Base-by-base conservation (phyloP, 2,329 filamentous ascomycete genomes). In the Neocatenulostroma microsporum region DNA sequence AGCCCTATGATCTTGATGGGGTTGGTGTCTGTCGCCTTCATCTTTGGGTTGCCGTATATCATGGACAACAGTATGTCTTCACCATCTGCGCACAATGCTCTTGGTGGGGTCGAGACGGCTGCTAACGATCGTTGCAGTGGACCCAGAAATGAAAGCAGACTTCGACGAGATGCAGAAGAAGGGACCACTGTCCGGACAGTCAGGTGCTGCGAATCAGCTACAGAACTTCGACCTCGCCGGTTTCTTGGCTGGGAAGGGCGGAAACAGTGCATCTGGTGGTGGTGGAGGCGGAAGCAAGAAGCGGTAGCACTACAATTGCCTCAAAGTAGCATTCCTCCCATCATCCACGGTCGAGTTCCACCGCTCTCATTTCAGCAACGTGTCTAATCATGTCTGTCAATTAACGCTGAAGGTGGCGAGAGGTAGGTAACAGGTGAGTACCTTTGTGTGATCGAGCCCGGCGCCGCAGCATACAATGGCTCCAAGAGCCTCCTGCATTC, bases 1-100 rank as follows among this genome's bases (percentile, higher is more conserved):
- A 94, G 85, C 58, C 91, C 91, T 3, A 96, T 96, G 87, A 95
- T 96, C 46, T 73, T 98, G 42, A 82, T 98, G 69, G 87, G 82
- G 4, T 64, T 94, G 21, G 78, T 91, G 25, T 86, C 81, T 44
- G 77, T 95, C 68, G 80, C 68, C 4, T 69, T 95, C 48, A 87
- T 94, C 45, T 73, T 96, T 53, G 88, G 88, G 48, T 85, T 96
- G 83, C 91, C 91, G 11, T 91, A 95, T 62, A 63, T 98, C 38
- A 79, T 96, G 68, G 88, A 96, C 34, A 95, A 91, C 59, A 94
- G 88, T 95, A 76, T 45, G 85, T 74, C 19, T 20, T 21, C 21
- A 5, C 12, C 13, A n/a, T n/a, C n/a, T n/a, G n/a, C n/a, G n/a
- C n/a, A n/a, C n/a, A n/a, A 24, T 9, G 7, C 13, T 13, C 2